Conservation (phyloP, 768 basidiomycete species). For the Boletus subcaerulescens region DNA sequence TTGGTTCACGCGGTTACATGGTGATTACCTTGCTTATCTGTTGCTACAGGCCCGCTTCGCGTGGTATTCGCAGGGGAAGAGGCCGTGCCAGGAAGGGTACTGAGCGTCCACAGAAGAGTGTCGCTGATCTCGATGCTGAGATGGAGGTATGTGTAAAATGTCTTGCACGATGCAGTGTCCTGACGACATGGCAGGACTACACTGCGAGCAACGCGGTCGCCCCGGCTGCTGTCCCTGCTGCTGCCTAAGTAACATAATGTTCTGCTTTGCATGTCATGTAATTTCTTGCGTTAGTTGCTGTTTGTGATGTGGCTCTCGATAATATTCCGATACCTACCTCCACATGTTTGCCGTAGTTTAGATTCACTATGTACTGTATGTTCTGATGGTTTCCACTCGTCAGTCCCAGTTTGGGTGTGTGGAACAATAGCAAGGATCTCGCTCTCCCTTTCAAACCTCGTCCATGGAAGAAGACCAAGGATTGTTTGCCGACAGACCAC, state of each 20-base stretch:
- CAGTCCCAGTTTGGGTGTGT: neutral
- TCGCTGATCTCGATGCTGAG: conserved; percentile 92
- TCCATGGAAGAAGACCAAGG: conserved; percentile 15
- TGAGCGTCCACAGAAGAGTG: conserved; percentile 74
- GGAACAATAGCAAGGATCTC: too few relatives aligned
- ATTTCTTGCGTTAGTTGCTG: neutral
- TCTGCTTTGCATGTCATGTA: conserved; percentile 6
- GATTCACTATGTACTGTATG: conserved; percentile 21
- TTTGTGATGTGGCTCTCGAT: conserved; percentile 12
- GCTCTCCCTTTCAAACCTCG: too few relatives aligned
- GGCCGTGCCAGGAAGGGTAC: conserved; percentile 41
- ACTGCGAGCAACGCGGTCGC: conserved; percentile 49
- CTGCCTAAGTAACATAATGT: conserved; percentile 21
- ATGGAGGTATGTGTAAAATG: conserved; percentile 72
- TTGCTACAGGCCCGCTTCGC: conserved; percentile 30
- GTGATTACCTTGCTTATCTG: conserved; percentile 1
- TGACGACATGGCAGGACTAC: conserved; percentile 52
- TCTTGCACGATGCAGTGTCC: neutral
- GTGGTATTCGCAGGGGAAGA: conserved; percentile 48
- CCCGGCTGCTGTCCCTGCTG: conserved; percentile 48
- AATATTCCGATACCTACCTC: conserved; percentile 23
- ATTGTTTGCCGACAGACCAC: conserved; percentile 59
- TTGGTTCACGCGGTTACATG: conserved; percentile 20
- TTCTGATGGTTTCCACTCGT: neutral
- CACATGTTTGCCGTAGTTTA: conserved; percentile 20